phyloP scores from a whole-genome alignment of 805 yeast species.

The Yarrowia sp. region DNA sequence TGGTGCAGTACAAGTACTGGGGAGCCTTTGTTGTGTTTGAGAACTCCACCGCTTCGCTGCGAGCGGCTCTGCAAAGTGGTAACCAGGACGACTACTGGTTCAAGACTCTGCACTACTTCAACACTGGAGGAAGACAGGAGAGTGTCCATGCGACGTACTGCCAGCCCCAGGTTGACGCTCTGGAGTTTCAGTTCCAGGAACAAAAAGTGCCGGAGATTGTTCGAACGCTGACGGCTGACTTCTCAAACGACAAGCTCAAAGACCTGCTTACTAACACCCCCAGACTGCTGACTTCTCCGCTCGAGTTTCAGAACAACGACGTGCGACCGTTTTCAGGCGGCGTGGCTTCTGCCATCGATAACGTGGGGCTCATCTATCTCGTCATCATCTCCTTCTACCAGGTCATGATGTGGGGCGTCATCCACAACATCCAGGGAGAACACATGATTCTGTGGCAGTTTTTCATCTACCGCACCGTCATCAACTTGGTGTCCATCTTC shows the following conservation, averaged over 20 bases:
- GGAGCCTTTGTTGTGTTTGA: constrained; percentile 61
- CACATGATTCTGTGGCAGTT: constrained; percentile 31
- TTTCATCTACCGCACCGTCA: constrained; percentile 18
- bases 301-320: constrained; percentile 48
- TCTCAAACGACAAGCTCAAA: constrained; percentile 2
- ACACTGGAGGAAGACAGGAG: constrained; percentile 46
- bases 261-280: constrained; percentile 43
- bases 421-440: constrained; percentile 15
- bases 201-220: constrained; percentile 43
- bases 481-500: constrained; percentile 45
- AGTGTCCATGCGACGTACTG: constrained; percentile 56
- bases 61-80: constrained; percentile 51
- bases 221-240: constrained; percentile 44
- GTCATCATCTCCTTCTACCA: constrained; percentile 77
- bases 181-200: constrained; percentile 50
- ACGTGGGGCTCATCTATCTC: constrained; percentile 74
- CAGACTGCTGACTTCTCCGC: constrained; percentile 50
- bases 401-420: constrained; percentile 50
- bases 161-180: constrained; percentile 52
- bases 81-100: constrained; percentile 43
- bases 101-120: constrained; percentile 44
- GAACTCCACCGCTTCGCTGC: constrained; percentile 56
- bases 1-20: constrained; percentile 70
- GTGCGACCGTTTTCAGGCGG: constrained; percentile 50
- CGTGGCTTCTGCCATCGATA: constrained; percentile 23